phyloP scores from a whole-genome alignment of 2,329 filamentous ascomycete genomes.

The Ophiognomonia clavigignenti-juglandacearum region DNA sequence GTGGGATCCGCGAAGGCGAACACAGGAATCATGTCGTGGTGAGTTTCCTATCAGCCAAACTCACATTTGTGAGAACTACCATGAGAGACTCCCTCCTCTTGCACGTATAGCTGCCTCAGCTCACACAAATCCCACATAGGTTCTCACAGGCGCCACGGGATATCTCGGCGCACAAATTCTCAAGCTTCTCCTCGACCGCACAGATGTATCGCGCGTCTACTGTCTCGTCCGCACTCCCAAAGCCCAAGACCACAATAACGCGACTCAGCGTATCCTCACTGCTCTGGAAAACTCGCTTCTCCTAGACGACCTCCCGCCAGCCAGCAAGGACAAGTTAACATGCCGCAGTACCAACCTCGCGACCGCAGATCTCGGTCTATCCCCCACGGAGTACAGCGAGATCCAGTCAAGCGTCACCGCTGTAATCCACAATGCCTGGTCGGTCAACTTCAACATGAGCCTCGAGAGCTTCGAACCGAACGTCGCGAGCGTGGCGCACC shows the following conservation, averaged over 20 bases:
- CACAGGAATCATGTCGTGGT: slow-evolving; percentile 25
- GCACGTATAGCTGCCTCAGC: too few species aligned
- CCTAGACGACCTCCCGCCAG: not conserved
- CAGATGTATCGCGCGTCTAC: slow-evolving; percentile 50
- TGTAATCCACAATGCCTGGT: slow-evolving; percentile 9
- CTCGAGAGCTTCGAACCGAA: slow-evolving; percentile 13
- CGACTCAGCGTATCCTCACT: slow-evolving; percentile 26
- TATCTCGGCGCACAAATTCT: slow-evolving; percentile 56
- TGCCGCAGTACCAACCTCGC: not conserved
- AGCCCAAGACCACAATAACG: slow-evolving; percentile 20
- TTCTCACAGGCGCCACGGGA: slow-evolving; percentile 59
- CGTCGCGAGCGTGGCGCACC: slow-evolving; percentile 6
- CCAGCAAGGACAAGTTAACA: not conserved
- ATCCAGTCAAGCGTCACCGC: slow-evolving; percentile 1
- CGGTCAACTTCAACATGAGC: slow-evolving; percentile 11
- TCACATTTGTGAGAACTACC: too few species aligned
- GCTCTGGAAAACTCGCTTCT: slow-evolving; percentile 14
- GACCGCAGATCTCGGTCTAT: not conserved
- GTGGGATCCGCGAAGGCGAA: not conserved
- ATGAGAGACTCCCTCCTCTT: too few species aligned
- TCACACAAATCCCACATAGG: slow-evolving; percentile 17
- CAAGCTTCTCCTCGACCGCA: slow-evolving; percentile 50
- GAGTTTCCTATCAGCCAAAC: slow-evolving; percentile 12
- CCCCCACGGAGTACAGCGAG: not conserved
- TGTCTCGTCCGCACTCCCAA: slow-evolving; percentile 35